A percentile compares a stretch with the other conserved stretches of the same genome.
Evolutionary conservation across 176 grass and related monocot species (phyloP).

Genomic region (Carex pumila): DNA sequence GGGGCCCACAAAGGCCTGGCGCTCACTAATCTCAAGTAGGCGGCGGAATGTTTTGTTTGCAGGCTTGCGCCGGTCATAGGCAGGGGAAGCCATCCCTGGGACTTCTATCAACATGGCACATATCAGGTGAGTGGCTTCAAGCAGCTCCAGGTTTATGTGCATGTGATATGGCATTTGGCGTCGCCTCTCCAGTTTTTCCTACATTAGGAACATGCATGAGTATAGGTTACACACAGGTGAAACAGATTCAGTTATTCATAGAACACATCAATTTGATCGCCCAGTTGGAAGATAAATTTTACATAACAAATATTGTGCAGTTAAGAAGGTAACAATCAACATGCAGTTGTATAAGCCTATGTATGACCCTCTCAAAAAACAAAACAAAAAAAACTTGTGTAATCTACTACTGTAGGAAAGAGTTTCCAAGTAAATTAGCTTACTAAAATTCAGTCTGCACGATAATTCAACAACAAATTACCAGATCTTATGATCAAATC

Average conservation of each 20-base stretch:
- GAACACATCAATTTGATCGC: not conserved
- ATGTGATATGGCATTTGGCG: constrained; percentile 98
- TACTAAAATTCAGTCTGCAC: not conserved
- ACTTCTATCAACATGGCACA: constrained; percentile 98
- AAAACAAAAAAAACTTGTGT: not conserved
- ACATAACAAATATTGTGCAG: not conserved
- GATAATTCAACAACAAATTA: not conserved
- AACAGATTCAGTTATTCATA: not conserved
- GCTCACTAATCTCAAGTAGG: constrained; percentile 86
- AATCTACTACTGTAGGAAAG: not conserved
- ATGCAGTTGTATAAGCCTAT: not conserved
- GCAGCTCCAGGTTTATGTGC: constrained; percentile 96
- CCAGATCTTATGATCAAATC: not conserved
- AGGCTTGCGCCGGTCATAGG: constrained; percentile 61
- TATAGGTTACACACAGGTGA: not conserved
- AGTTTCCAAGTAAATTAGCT: not conserved
- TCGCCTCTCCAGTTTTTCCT: constrained; percentile 93
- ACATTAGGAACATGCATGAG: not conserved
- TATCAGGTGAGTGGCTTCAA: constrained; percentile 84
- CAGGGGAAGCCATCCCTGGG: constrained; percentile 69
- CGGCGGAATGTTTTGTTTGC: constrained; percentile 87
- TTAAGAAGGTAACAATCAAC: not conserved
- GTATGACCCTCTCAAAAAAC: too few relatives aligned
- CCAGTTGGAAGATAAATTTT: not conserved
- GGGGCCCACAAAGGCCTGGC: constrained; percentile 86